Conservation (phyloP, 176 grass and related monocot species). For the Carex kokanica region DNA sequence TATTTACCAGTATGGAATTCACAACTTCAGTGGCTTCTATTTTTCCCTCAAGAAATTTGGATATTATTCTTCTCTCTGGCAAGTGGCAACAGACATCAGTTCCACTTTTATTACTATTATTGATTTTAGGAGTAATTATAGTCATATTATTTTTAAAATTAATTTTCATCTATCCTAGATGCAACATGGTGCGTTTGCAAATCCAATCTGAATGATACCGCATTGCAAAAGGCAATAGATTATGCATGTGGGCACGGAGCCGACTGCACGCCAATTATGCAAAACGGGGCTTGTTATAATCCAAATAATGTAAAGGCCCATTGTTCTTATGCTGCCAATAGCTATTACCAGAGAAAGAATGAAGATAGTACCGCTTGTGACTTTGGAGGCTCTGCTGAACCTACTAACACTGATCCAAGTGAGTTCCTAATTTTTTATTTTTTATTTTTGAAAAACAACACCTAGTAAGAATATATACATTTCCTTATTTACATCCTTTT, state of each 20-base stretch:
- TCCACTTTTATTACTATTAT: not conserved
- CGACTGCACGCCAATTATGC: slow-evolving; percentile 49
- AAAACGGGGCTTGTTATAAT: slow-evolving; percentile 43
- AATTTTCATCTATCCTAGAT: slow-evolving; percentile 32
- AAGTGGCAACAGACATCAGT: not conserved
- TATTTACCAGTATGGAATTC: not conserved
- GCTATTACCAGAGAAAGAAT: slow-evolving; percentile 66
- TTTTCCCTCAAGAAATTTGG: not conserved
- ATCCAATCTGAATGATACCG: slow-evolving; percentile 25
- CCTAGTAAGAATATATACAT: slow-evolving; percentile 14
- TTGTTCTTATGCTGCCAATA: slow-evolving; percentile 81
- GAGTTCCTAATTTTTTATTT: not conserved
- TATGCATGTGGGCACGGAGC: slow-evolving; percentile 82
- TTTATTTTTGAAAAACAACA: not conserved
- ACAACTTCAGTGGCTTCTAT: not conserved
- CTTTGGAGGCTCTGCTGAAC: slow-evolving; percentile 44
- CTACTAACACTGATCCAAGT: slow-evolving; percentile 55
- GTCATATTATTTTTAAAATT: not conserved
- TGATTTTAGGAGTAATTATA: not conserved
- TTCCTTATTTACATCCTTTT: not conserved
- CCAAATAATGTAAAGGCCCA: slow-evolving; percentile 39
- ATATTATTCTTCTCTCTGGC: not conserved
- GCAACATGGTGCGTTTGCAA: slow-evolving; percentile 76
- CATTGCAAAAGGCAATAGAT: slow-evolving; percentile 72
- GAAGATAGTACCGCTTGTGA: slow-evolving; percentile 50